These are phyloP conservation scores for Cornus suecica DNA, from an alignment of 148 eudicot species.

Conservation along the genomic window DNA sequence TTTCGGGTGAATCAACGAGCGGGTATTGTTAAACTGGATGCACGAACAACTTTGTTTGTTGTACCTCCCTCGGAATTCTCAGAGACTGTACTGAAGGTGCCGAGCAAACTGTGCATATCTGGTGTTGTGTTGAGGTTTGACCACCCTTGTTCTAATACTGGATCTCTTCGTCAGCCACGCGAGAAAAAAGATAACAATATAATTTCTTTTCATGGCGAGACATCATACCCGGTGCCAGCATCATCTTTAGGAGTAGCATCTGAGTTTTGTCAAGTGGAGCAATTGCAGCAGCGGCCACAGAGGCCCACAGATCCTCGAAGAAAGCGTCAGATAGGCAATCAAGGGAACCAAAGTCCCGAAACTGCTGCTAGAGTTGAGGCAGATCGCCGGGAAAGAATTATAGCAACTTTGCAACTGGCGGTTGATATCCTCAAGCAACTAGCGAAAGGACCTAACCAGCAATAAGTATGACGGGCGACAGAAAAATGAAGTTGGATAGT, in stretches of 20 bases:
- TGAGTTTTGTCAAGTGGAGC: constrained; percentile 40
- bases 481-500: background rate
- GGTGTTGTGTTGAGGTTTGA: constrained; percentile 77
- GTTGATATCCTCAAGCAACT: constrained; percentile 87
- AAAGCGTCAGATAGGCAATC: constrained; percentile 16
- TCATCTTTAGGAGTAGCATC: constrained; percentile 32
- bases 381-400: constrained; percentile 72
- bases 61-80: constrained; percentile 94
- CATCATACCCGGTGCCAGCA: constrained; percentile 17
- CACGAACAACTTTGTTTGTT: constrained; percentile 62
- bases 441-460: constrained; percentile 58
- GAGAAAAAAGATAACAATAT: constrained; percentile 31
- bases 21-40: constrained; percentile 82
- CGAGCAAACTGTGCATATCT: constrained; percentile 81
- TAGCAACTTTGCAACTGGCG: constrained; percentile 77
- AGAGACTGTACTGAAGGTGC: constrained; percentile 72
- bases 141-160: constrained; percentile 35
- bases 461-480: too few species aligned
- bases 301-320: constrained; percentile 20
- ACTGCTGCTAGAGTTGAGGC: constrained; percentile 30
- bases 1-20: constrained; percentile 74
- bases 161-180: constrained; percentile 30
- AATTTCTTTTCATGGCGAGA: too few species aligned
- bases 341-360: constrained; percentile 31
- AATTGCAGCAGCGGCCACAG: constrained; percentile 22